Base-by-base conservation (phyloP, 306 rosid genomes). In the Boehmeria nivea region DNA sequence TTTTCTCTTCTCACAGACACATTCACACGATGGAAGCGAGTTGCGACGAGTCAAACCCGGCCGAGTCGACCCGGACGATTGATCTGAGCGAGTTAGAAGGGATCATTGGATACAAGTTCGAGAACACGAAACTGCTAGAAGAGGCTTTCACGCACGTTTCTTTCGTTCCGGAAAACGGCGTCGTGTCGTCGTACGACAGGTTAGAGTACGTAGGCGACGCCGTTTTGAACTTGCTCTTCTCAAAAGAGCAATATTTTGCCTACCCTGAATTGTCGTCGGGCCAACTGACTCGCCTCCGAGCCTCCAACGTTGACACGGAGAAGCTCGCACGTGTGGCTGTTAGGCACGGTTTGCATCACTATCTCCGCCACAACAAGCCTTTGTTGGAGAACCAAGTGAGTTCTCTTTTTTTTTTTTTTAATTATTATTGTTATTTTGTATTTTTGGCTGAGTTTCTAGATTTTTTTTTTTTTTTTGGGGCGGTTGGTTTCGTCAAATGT, bases 251-350 rank as follows among this genome's bases (percentile, higher is more conserved):
- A 0, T 85, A 66, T 28, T 26, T 54, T 43, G 1, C n/a, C 20
- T 68, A 78, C 52, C 80, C 82, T 20, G 24, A 28, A 10, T 33
- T 76, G 13, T 21, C 66, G 0, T 72, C 80, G 0, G 88, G 88
- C 3, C 43, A n/a, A 0, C 19, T 81, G 64, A 85, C 94, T 16
- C 76, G 65, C 3, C 76, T 85, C 22, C 72, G 86, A 0, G 78
- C 94, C 0, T 64, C 76, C n/a, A 81, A 85, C 18, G 88, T 85
- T 0, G 83, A 85, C 45, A 68, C 83, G 0, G 94, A 85, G 51
- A 85, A 85, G 57, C 83, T 81, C 4, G 83, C 88, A 1, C 86
- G 94, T 10, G 86, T 72, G 8, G 80, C 84, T 0, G 9, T 81
- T 20, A 64, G 44, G 12, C 88, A 78, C 20, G 80, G 70, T 1